Base-by-base conservation (phyloP, 495 filamentous ascomycete species). In the Beverwykella pulmonaria region DNA sequence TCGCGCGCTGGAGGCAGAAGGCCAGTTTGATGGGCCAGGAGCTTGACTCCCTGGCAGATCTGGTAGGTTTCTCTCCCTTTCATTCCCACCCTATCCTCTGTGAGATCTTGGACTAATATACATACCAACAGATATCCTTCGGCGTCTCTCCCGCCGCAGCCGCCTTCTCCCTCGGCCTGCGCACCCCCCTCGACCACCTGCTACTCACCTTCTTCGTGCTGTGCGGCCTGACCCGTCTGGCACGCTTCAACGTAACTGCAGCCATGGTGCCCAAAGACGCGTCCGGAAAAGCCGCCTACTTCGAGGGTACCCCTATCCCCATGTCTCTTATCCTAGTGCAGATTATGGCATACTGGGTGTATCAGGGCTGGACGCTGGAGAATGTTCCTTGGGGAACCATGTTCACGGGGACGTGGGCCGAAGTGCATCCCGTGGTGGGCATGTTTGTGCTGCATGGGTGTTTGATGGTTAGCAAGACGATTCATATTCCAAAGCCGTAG, bases 21-120 rank as follows among this genome's bases (percentile, higher is more conserved):
- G 92, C 90, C 65, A 93, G 89, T 60, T 80, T 98, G 73, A 98
- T 98, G 94, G 94, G 94, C 2, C 94, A 98, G 77, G 94, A 98
- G 78, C 82, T 98, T 44, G 94, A 98, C 78, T 97, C 93, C n/a
- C 82, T 98, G 44, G 94, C 94, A 44, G 94, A 98, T 76, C 75
- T 98, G 80, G 94, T 98, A 89, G 22, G 67, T 58, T 7, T n/a
- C 39, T 22, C 23, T 30, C 34, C 47, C 47, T 32, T 20, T 20
- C n/a, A n/a, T n/a, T n/a, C n/a, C n/a, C n/a, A 7, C 44, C 14
- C 17, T 12, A 8, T 50, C 52, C 17, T 29, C 15, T 10, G 1
- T 9, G 62, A 36, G 5, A 23, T 50, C 14, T 44, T 19, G 5
- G 19, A 48, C 55, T 52, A 22, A 23, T 17, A 41, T 6, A 15